Conservation (phyloP, 371 early-diverging fungal species). For the Coemansia sp. region DNA sequence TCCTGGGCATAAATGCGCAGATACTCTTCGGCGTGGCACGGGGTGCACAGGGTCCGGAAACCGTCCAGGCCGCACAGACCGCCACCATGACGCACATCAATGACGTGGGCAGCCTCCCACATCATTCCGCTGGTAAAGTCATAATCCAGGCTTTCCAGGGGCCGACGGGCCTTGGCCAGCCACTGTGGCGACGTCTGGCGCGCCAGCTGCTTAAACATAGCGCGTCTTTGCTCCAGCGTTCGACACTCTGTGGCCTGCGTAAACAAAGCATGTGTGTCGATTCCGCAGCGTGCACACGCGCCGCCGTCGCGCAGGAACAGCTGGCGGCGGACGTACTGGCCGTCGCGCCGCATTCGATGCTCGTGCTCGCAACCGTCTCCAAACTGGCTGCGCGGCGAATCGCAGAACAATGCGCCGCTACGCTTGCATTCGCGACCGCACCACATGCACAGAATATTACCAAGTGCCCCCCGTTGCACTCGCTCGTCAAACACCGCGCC, state of each 20-base stretch:
- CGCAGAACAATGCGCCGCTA: conserved; percentile 28
- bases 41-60: conserved; percentile 49
- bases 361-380: conserved; percentile 48
- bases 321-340: conserved; percentile 40
- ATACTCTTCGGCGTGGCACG: conserved; percentile 43
- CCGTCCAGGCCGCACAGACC: conserved; percentile 52
- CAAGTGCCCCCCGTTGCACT: conserved; percentile 28
- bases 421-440: conserved; percentile 36
- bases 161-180: conserved; percentile 27
- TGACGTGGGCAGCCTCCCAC: conserved; percentile 51
- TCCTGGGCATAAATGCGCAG: conserved; percentile 33
- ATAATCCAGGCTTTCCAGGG: conserved; percentile 29
- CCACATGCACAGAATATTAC: conserved; percentile 42
- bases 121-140: conserved; percentile 46
- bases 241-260: conserved; percentile 13
- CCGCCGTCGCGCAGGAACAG: conserved; percentile 41
- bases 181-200: conserved; percentile 24
- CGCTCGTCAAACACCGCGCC: conserved; percentile 31
- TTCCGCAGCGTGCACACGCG: conserved; percentile 33
- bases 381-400: background rate
- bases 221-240: conserved; percentile 23
- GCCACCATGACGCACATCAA: conserved; percentile 50
- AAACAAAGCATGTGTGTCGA: conserved; percentile 33
- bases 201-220: conserved; percentile 22
- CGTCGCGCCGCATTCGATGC: conserved; percentile 40